A percentile compares a stretch with the other conserved stretches of the same genome.
phyloP scores from a whole-genome alignment of 371 early-diverging fungal genomes.

The Entomophthora muscae region DNA sequence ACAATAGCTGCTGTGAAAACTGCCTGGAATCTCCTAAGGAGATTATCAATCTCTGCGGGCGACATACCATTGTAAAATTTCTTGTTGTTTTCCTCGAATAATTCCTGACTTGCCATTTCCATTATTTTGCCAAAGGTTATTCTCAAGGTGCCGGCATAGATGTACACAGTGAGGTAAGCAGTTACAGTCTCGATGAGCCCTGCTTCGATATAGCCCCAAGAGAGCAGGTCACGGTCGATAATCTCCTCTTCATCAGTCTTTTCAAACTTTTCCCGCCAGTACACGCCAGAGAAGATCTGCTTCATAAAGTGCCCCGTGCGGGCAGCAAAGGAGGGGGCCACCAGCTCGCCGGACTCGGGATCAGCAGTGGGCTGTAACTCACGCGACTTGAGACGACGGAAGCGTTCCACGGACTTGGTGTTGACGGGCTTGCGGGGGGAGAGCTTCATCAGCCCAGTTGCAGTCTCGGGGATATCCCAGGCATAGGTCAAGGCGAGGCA shows the following conservation, averaged over 20 bases:
- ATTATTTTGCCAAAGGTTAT: conserved; percentile 14
- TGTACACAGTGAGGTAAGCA: conserved; percentile 37
- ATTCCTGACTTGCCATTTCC: neutral
- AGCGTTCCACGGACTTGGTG: conserved; percentile 39
- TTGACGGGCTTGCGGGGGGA: conserved; percentile 82
- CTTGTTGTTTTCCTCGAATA: conserved; percentile 29
- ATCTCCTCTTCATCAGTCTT: conserved; percentile 60
- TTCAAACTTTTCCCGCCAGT: conserved; percentile 44
- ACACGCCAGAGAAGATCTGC: conserved; percentile 26
- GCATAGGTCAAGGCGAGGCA: conserved; percentile 74
- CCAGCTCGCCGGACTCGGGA: conserved; percentile 25
- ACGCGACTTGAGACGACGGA: conserved; percentile 30
- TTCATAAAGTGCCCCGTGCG: conserved; percentile 18
- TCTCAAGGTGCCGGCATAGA: conserved; percentile 16
- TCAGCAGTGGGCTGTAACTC: conserved; percentile 25
- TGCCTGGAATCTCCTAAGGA: conserved; percentile 47
- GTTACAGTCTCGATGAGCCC: conserved; percentile 70
- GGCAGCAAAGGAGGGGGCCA: conserved; percentile 16
- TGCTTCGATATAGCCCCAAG: conserved; percentile 75
- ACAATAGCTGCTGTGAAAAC: conserved; percentile 60
- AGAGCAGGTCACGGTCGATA: conserved; percentile 66
- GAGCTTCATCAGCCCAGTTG: conserved; percentile 62
- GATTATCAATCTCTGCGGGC: conserved; percentile 13
- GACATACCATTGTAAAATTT: neutral
- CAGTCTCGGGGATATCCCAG: conserved; percentile 77